Conservation (phyloP, 2,329 filamentous ascomycete species). For the Raffaelea ambrosiae region DNA sequence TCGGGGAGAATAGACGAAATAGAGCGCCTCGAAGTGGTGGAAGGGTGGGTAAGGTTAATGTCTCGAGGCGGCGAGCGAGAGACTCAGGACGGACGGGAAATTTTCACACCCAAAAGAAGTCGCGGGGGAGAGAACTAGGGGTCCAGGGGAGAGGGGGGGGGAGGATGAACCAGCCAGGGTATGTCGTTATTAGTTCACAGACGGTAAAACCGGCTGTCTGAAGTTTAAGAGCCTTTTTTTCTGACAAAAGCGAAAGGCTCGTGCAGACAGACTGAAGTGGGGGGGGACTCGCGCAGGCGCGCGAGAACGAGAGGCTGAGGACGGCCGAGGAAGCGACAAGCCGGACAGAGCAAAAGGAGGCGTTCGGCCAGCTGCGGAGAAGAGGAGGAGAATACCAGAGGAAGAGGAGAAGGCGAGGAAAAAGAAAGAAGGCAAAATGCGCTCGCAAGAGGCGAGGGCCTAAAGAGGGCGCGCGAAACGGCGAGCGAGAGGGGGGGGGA, state of each 20-base stretch:
- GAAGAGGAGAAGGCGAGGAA: background rate
- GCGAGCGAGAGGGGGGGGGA: conserved; percentile 1
- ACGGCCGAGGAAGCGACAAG: background rate
- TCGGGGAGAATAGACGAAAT: background rate
- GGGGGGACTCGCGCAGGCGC: background rate
- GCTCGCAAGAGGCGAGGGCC: background rate
- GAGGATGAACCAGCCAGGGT: background rate
- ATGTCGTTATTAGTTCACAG: conserved; percentile 3
- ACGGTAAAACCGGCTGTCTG: background rate
- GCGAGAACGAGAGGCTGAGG: background rate
- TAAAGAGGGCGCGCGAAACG: background rate
- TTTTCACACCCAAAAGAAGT: background rate
- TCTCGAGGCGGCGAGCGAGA: background rate
- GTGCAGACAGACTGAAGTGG: background rate
- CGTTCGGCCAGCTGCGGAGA: background rate
- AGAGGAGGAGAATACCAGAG: background rate
- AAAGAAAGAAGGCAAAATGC: background rate
- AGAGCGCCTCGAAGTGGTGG: background rate
- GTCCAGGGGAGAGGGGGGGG: background rate
- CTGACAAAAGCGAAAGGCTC: background rate
- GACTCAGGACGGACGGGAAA: background rate
- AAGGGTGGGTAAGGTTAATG: background rate
- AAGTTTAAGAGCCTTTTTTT: background rate
- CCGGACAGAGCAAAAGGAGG: background rate
- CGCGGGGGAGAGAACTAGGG: background rate